Base-by-base conservation (phyloP, 306 rosid genomes). In the Dryas drummondii region DNA sequence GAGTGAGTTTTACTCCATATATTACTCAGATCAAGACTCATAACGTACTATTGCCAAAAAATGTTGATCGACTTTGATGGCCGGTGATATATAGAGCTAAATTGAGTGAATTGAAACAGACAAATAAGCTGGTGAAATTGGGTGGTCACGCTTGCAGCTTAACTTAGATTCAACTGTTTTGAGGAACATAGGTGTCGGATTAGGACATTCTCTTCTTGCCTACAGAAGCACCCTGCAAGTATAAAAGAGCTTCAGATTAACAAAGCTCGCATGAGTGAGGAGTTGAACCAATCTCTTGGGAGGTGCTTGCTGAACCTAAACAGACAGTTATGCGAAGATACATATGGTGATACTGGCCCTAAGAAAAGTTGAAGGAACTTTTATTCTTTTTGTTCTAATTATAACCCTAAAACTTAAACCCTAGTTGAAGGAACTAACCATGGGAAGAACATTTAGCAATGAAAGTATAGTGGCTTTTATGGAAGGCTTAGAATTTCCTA, bases 241-340 rank as follows among this genome's bases (percentile, higher is more conserved):
- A 90, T 91, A 16, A 52, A 80, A 54, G 91, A 88, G 87, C 98
- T 94, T 84, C 93, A 91, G 98, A 91, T 94, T 51, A 94, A 94
- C 16, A 88, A 84, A 84, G 86, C 81, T 85, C 87, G 91, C 79
- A 72, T 94, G 79, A 83, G 82, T 11, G 96, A 91, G 46, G 98
- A 94, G 74, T 84, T 94, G 90, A 79, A 90, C 81, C 83, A 80
- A 45, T 86, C 94, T 22, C 22, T 73, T 94, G 98, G 98, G 98
- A 94, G 85, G 91, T 94, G 73, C 98, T 94, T 47, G 98, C 96
- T 8, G 98, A 91, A 82, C 97, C 98, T 55, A 94, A 91, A 72
- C 97, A 94, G 72, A 94, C 97, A 0, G 99, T 94, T 52, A 94
- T 94, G 97, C 86, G 97, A 80, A 85, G 99, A 87, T 88, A n/a